Evolutionary conservation across 768 basidiomycete species (phyloP).

Genomic region (Dioszegia aurantiaca): DNA sequence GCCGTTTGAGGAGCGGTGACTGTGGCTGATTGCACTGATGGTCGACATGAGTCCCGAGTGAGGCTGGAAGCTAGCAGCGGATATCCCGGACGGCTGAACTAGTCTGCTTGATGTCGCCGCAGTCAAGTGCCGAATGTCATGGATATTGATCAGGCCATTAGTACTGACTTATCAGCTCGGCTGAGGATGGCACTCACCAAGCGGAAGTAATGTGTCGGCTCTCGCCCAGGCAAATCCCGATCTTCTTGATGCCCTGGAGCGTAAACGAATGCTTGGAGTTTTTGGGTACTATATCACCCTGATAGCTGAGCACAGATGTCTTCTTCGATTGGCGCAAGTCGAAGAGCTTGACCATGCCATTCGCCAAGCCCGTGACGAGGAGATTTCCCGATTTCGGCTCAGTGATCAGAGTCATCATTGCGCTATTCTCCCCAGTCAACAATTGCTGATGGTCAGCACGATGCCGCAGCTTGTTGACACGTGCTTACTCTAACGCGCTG

Average conservation of each 20-base stretch:
- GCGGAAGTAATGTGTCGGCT: constrained; percentile 36
- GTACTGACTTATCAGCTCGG: constrained; percentile 22
- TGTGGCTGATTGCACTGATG: constrained; percentile 17
- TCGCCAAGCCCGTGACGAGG: constrained; percentile 25
- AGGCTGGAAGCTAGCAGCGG: constrained; percentile 36
- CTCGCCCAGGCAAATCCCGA: constrained; percentile 41
- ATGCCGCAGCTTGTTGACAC: not conserved
- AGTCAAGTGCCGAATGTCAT: constrained; percentile 33
- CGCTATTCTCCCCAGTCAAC: constrained; percentile 16
- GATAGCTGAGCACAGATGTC: constrained; percentile 25
- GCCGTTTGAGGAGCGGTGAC: not conserved
- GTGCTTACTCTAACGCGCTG: constrained; percentile 32
- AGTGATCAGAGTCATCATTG: constrained; percentile 29
- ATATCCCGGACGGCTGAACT: constrained; percentile 31
- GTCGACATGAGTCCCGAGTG: constrained; percentile 45
- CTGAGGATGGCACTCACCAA: constrained; percentile 27
- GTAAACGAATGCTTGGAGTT: not conserved
- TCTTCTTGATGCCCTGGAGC: constrained; percentile 16
- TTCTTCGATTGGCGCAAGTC: constrained; percentile 31
- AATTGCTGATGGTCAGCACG: constrained; percentile 10
- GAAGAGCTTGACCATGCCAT: constrained; percentile 37
- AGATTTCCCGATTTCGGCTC: constrained; percentile 45
- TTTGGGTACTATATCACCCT: constrained; percentile 1
- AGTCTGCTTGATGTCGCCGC: constrained; percentile 20
- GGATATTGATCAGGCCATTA: constrained; percentile 38